Conservation (phyloP, 805 yeast species). For the Isabelozyma heimii region DNA sequence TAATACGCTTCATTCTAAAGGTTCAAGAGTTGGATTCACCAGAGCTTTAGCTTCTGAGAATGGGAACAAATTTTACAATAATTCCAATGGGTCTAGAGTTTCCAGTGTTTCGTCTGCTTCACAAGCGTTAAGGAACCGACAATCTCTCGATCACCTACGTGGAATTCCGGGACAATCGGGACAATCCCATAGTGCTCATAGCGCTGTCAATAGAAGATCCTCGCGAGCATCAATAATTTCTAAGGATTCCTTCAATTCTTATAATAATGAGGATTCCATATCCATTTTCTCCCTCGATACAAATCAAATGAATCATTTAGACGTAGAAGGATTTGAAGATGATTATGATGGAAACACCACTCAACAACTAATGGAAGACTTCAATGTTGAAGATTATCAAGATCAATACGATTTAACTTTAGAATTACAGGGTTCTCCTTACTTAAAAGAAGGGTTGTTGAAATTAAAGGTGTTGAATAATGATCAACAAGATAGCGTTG, state of each 20-base stretch:
- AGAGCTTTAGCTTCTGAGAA: slow-evolving; percentile 37
- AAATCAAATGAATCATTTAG: slow-evolving; percentile 13
- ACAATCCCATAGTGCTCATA: slow-evolving; percentile 1
- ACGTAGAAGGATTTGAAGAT: slow-evolving; percentile 5
- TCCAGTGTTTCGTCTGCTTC: slow-evolving; percentile 8
- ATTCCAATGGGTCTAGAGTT: slow-evolving; percentile 9
- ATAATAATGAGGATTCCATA: slow-evolving; percentile 24
- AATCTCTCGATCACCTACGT: slow-evolving; percentile 26
- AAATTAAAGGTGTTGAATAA: slow-evolving; percentile 37
- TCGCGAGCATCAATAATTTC: slow-evolving; percentile 34
- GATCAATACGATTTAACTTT: slow-evolving; percentile 56
- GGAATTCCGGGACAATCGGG: slow-evolving; percentile 3
- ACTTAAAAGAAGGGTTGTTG: slow-evolving; percentile 72
- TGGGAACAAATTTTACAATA: slow-evolving; percentile 19
- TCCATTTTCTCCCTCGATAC: slow-evolving; percentile 39
- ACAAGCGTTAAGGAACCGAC: slow-evolving; percentile 14
- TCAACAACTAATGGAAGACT: slow-evolving; percentile 30
- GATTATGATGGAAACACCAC: slow-evolving; percentile 8
- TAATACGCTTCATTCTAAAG: slow-evolving; percentile 2
- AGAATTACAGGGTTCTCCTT: slow-evolving; percentile 72
- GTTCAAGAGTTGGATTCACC: slow-evolving; percentile 36
- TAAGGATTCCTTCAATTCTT: slow-evolving; percentile 23
- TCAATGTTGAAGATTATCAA: slow-evolving; percentile 39
- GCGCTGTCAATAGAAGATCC: slow-evolving; percentile 24
- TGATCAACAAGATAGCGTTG: slow-evolving; percentile 30